Evolutionary conservation across 495 filamentous ascomycete genomes (phyloP), one percentile per base, ranked within the genome.

Genomic region (Cetradonia linearis): DNA sequence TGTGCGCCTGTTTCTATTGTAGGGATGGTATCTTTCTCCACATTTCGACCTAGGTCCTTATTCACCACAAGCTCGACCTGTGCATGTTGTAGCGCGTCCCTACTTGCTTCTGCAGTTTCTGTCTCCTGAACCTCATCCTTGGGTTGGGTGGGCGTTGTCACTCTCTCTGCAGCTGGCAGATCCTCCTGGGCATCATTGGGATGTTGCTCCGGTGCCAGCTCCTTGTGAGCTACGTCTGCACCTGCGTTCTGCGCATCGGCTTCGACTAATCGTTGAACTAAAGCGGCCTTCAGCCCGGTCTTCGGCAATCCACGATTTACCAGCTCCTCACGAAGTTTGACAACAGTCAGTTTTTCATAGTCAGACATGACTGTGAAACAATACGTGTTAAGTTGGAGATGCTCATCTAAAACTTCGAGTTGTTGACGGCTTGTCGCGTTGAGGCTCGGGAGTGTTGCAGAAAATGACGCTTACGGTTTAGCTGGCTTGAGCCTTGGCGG

Each of bases 241-340:
- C 69, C 59, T 23, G 55, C 63, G 13, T 42, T 28, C 38, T 72
- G 68, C 18, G 65, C 68, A 61, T 80, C 77, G 42, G 74, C 71
- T 48, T 79, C 76, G 3, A 68, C 50, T n/a, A 81, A 59, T 57
- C 71, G 71, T 57, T 78, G 74, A 55, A 81, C 70, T 8, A 68
- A 53, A 28, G 53, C 63, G 13, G 66, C 63, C 53, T 78, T 72
- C 37, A 80, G 68, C 3, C 77, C 77, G 20, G 78, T 78, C 60
- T 77, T 77, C 33, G 77, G 70, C 56, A 81, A 73, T 50, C 73
- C 74, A 58, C 77, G 78, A 55, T 67, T 75, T 62, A 77, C 77
- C 60, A 80, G 70, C 67, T 81, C 77, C 25, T 76, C 74, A 66
- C 78, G 79, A 57, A 81, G 66, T 47, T 80, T 78, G n/a, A 73